Conservation (phyloP, 2,329 filamentous ascomycete species). For the Ophiostoma australiae region DNA sequence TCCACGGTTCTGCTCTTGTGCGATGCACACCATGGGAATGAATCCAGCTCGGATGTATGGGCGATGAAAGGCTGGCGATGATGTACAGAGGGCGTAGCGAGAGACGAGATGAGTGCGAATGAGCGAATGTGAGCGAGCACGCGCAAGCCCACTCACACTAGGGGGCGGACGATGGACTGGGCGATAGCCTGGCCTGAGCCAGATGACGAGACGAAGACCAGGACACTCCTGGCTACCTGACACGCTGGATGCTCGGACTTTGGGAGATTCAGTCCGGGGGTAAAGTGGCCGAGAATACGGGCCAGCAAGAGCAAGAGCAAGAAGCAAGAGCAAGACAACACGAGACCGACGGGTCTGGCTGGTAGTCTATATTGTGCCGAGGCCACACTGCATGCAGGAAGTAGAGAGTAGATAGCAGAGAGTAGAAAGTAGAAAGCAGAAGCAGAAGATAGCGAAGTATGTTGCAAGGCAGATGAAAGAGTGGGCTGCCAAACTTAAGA, state of each 20-base stretch:
- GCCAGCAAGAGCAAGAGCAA: neutral
- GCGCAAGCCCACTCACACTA: slow-evolving; percentile 29
- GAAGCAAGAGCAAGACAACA: neutral
- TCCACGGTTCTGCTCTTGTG: neutral
- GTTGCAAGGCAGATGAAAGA: neutral
- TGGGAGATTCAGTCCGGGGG: slow-evolving; percentile 12
- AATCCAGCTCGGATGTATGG: neutral
- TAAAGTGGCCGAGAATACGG: neutral
- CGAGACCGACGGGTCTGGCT: neutral
- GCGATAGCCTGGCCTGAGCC: neutral
- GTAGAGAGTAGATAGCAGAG: neutral
- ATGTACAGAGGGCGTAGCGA: neutral
- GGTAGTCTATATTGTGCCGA: neutral
- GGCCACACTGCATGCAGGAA: neutral
- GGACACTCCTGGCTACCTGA: slow-evolving; percentile 12
- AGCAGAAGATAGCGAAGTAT: neutral
- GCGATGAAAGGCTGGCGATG: neutral
- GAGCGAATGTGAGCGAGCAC: slow-evolving; percentile 14
- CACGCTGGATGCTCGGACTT: slow-evolving; percentile 16
- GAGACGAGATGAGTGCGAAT: slow-evolving; percentile 11
- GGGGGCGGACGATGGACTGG: neutral
- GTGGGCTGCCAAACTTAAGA: slow-evolving; percentile 1
- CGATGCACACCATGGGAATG: neutral
- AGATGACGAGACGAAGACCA: slow-evolving; percentile 4
- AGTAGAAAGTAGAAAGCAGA: neutral